Evolutionary conservation across 73 alveolate species (phyloP).

Genomic region (Tetrahymena borealis): DNA sequence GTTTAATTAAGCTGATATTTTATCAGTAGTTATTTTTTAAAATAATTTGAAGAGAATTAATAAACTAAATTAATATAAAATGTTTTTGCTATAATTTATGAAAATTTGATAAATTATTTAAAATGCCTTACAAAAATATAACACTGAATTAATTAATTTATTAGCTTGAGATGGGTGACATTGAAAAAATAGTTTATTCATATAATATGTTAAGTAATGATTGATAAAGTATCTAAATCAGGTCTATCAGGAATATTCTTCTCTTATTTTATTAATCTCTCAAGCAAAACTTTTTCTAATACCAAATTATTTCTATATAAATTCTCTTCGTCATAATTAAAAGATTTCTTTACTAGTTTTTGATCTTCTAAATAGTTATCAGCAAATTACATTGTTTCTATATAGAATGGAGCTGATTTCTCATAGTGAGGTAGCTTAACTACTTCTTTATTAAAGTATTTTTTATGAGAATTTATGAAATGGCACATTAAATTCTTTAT

Average conservation of each 20-base stretch:
- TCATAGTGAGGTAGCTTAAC: neutral
- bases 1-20: too few species aligned
- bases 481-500: neutral
- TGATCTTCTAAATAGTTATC: neutral
- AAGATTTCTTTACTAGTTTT: neutral
- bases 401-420: neutral
- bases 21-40: too few species aligned
- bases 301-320: neutral
- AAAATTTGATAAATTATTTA: too few species aligned
- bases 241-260: neutral
- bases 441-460: neutral
- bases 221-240: neutral
- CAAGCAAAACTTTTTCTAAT: neutral
- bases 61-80: too few species aligned
- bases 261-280: neutral
- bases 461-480: neutral
- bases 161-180: too few species aligned
- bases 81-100: too few species aligned
- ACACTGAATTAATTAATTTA: too few species aligned
- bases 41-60: too few species aligned
- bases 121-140: too few species aligned
- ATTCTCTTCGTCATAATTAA: neutral
- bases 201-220: neutral
- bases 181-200: too few species aligned
- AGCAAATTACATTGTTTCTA: neutral